phyloP scores from a whole-genome alignment of 768 basidiomycete genomes.

The Tubosaeta sp. region DNA sequence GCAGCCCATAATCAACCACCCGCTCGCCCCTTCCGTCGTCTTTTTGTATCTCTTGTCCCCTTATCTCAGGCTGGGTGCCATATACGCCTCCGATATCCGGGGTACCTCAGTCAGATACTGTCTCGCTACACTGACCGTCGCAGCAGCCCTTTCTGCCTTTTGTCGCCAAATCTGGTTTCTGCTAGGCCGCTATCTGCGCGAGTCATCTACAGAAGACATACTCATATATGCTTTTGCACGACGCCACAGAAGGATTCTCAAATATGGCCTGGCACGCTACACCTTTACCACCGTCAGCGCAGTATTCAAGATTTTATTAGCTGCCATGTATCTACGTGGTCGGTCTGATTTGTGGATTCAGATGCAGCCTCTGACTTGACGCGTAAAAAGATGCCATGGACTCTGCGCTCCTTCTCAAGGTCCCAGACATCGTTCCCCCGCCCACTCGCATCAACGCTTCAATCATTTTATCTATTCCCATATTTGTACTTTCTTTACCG shows the following conservation, averaged over 20 bases:
- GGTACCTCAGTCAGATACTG: slow-evolving; percentile 45
- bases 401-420: slow-evolving; percentile 42
- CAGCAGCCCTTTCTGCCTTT: slow-evolving; percentile 56
- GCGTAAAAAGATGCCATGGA: slow-evolving; percentile 48
- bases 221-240: slow-evolving; percentile 58
- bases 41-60: slow-evolving; percentile 69
- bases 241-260: slow-evolving; percentile 47
- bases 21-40: slow-evolving; percentile 52
- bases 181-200: slow-evolving; percentile 67
- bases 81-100: slow-evolving; percentile 48
- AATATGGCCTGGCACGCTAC: slow-evolving; percentile 40
- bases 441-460: slow-evolving; percentile 40
- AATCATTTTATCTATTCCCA: slow-evolving; percentile 36
- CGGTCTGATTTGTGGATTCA: slow-evolving; percentile 24
- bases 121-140: slow-evolving; percentile 46
- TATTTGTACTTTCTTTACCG: slow-evolving; percentile 51
- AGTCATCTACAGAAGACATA: slow-evolving; percentile 62
- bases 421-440: slow-evolving; percentile 34
- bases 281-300: slow-evolving; percentile 44
- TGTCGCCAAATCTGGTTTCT: slow-evolving; percentile 72
- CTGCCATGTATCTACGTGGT: slow-evolving; percentile 66
- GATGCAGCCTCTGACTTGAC: slow-evolving; percentile 8
- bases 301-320: slow-evolving; percentile 45
- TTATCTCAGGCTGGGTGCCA: slow-evolving; percentile 66
- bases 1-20: slow-evolving; percentile 16